Conservation (phyloP, 176 grass and related monocot genomes). For the Hyparrhenia diplandra region DNA sequence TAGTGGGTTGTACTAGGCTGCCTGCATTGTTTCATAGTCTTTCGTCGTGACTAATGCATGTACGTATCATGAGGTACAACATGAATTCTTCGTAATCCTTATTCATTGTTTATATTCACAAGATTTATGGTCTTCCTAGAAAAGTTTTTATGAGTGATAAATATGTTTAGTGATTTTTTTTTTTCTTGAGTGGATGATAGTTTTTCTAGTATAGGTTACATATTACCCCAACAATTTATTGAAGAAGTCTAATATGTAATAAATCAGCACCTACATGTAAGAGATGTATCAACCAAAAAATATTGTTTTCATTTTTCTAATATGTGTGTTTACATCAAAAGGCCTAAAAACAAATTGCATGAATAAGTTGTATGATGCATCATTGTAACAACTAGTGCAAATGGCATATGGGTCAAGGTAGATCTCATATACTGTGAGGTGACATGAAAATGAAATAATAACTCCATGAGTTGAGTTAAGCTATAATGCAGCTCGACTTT, state of each 20-base stretch:
- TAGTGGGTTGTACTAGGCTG: not conserved
- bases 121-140: not conserved
- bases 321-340: not conserved
- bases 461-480: no score
- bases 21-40: not conserved
- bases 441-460: no score
- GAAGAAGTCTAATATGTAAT: not conserved
- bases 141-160: not conserved
- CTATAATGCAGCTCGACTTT: no score
- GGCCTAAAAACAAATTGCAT: no score
- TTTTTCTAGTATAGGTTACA: not conserved
- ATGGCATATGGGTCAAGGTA: no score
- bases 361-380: no score
- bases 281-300: not conserved
- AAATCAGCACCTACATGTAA: not conserved
- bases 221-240: not conserved
- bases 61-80: not conserved
- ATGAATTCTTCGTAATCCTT: not conserved
- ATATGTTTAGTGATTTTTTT: not conserved
- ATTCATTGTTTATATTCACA: not conserved
- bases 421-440: no score
- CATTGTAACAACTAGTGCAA: no score
- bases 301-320: not conserved
- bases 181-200: not conserved
- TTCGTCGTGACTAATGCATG: not conserved